Conservation (phyloP, 1,284 basidiomycete genomes). For the Trametes sp. region DNA sequence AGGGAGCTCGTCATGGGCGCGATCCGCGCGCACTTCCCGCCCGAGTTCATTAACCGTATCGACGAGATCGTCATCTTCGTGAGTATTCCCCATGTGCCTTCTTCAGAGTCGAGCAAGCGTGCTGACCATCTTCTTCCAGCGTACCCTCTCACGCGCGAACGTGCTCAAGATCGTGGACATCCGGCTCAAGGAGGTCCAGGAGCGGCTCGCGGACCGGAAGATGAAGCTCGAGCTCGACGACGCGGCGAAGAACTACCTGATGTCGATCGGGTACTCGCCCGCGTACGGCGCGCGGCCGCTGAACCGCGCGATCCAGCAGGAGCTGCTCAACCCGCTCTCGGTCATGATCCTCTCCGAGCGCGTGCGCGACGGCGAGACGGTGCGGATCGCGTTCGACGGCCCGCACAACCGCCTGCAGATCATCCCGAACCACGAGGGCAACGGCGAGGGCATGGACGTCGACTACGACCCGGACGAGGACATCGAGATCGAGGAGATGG, state of each 20-base stretch:
- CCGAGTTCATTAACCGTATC: slow-evolving; percentile 93
- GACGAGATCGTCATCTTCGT: slow-evolving; percentile 93
- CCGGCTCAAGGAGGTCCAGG: slow-evolving; percentile 69
- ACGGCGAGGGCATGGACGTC: slow-evolving; percentile 65
- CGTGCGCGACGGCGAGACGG: slow-evolving; percentile 84
- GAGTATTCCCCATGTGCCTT: slow-evolving; percentile 44
- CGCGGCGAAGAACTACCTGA: slow-evolving; percentile 84
- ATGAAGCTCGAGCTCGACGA: slow-evolving; percentile 82
- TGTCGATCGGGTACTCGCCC: slow-evolving; percentile 85
- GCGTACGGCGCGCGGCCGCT: slow-evolving; percentile 92
- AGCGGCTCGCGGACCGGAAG: slow-evolving; percentile 82
- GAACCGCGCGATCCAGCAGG: slow-evolving; percentile 91
- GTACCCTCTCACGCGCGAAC: slow-evolving; percentile 77
- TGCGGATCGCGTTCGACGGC: slow-evolving; percentile 83
- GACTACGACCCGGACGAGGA: slow-evolving; percentile 56
- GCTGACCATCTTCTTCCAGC: slow-evolving; percentile 52
- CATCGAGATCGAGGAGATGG: slow-evolving; percentile 83
- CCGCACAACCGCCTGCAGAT: slow-evolving; percentile 84
- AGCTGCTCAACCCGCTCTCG: slow-evolving; percentile 93
- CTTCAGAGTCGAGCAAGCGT: slow-evolving; percentile 3
- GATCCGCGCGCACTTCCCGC: slow-evolving; percentile 87
- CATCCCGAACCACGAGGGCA: slow-evolving; percentile 86
- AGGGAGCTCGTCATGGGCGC: slow-evolving; percentile 77
- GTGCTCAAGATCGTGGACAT: slow-evolving; percentile 88
- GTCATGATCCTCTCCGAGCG: slow-evolving; percentile 87